Evolutionary conservation across 2,329 filamentous ascomycete species (phyloP).

Genomic region (Venturia pyrina): DNA sequence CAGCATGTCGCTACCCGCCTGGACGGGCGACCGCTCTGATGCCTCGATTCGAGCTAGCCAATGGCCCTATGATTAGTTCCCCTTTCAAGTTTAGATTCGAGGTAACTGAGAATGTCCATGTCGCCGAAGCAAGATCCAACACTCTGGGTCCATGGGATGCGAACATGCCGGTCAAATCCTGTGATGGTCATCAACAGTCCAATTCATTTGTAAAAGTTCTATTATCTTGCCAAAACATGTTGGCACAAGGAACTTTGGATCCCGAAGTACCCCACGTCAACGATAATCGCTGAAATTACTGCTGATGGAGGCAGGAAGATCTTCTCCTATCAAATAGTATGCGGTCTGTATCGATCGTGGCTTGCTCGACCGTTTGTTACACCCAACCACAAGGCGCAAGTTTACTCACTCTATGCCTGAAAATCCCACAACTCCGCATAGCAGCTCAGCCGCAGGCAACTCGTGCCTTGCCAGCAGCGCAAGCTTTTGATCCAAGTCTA

Average conservation of each 20-base stretch:
- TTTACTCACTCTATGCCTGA: slow-evolving; percentile 4
- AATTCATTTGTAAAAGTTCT: not conserved
- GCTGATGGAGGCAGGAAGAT: not conserved
- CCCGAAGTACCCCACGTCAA: not conserved
- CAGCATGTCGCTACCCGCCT: slow-evolving; percentile 1
- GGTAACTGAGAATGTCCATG: slow-evolving; percentile 2
- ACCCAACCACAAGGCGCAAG: slow-evolving; percentile 10
- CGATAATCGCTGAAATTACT: slow-evolving; percentile 1
- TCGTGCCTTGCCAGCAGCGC: not conserved
- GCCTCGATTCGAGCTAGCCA: not conserved
- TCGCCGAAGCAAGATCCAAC: slow-evolving; percentile 1
- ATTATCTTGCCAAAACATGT: not conserved
- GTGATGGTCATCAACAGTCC: not conserved
- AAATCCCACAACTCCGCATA: not conserved
- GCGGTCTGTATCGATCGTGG: slow-evolving; percentile 1
- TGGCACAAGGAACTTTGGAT: not conserved
- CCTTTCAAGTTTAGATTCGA: slow-evolving; percentile 7
- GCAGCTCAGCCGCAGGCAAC: slow-evolving; percentile 1
- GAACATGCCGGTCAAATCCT: slow-evolving; percentile 3
- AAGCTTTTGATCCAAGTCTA: not conserved
- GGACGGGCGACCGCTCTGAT: not conserved
- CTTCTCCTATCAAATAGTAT: not conserved
- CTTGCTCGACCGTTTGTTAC: slow-evolving; percentile 4
- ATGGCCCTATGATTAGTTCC: slow-evolving; percentile 1
- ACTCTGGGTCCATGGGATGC: not conserved